Evolutionary conservation across 176 grass and related monocot species (phyloP), one percentile per base, ranked within the genome.

Genomic region (Canna indica): DNA sequence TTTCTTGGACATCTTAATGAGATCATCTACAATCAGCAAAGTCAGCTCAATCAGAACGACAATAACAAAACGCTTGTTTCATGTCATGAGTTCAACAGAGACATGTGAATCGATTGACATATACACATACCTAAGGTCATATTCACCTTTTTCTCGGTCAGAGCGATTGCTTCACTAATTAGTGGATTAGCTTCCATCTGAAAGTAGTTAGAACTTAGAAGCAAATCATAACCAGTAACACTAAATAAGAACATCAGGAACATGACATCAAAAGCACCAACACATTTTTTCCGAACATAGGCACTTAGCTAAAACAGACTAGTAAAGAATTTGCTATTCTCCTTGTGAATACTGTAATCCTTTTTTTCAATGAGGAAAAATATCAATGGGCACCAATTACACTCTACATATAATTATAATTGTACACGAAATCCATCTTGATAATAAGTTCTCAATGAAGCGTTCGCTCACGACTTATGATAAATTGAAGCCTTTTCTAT

Each of bases 91-190:
- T 5, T 16, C 0, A 38, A 70, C n/a, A 70, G 24, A 20, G 35
- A 67, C 44, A 39, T 26, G 4, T 52, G 70, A 15, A 60, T 13
- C n/a, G 58, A 36, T 7, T 63, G 54, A 41, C n/a, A 25, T 10
- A 38, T 5, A 68, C 58, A 28, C 42, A 75, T 83, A 96, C 91
- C 91, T 67, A 96, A 81, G 75, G 79, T 86, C 91, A 96, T 96
- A 81, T 96, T 88, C 91, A 96, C 88, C 65, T 96, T 96, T 84
- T 96, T 91, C 88, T 96, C 91, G 3, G 91, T 96, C 72, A 83
- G 65, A 58, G 91, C 91, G 79, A 91, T 84, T 67, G 83, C 70
- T 73, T 91, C 85, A 77, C 79, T 77, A 12, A 53, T 84, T 27
- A 85, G 78, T 35, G 83, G 76, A 3, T 84, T 78, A 41, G 85